Percentiles rank a stretch among this genome's conserved stretches.
phyloP scores from a whole-genome alignment of 768 basidiomycete genomes.

The Paxillus rubicundulus region DNA sequence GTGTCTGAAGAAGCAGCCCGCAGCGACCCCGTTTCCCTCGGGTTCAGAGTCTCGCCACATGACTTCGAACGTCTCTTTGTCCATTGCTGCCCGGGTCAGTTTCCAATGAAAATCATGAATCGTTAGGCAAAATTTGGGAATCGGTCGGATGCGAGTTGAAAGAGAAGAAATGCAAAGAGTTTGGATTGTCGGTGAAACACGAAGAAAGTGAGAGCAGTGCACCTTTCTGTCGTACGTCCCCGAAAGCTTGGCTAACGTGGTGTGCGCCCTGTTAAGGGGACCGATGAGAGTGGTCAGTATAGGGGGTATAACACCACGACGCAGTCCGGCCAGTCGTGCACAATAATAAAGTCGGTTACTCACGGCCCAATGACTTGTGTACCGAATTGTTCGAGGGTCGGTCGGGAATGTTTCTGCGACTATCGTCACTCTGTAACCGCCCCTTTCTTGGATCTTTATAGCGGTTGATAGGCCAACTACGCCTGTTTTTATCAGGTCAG shows the following conservation, averaged over 20 bases:
- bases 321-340: neutral
- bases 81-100: conserved; percentile 45
- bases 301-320: neutral
- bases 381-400: conserved; percentile 70
- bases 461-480: conserved; percentile 80
- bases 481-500: conserved; percentile 43
- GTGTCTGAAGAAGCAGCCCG: conserved; percentile 63
- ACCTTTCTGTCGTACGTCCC: conserved; percentile 58
- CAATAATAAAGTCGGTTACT: conserved; percentile 21
- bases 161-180: neutral
- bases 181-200: too few species aligned
- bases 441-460: conserved; percentile 61
- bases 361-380: conserved; percentile 84
- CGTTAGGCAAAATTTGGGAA: neutral
- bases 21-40: conserved; percentile 41
- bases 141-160: neutral
- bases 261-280: conserved; percentile 65
- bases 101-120: neutral
- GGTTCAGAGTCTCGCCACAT: conserved; percentile 74
- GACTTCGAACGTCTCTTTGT: conserved; percentile 68
- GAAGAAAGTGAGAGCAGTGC: conserved; percentile 8
- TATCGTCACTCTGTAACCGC: conserved; percentile 61
- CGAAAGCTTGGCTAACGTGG: conserved; percentile 59
- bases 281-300: neutral
- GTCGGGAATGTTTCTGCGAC: conserved; percentile 70